A percentile compares a stretch with the other conserved stretches of the same genome.
Evolutionary conservation across 2,329 filamentous ascomycete genomes (phyloP).

Genomic region (Zymoseptoria pseudotritici): DNA sequence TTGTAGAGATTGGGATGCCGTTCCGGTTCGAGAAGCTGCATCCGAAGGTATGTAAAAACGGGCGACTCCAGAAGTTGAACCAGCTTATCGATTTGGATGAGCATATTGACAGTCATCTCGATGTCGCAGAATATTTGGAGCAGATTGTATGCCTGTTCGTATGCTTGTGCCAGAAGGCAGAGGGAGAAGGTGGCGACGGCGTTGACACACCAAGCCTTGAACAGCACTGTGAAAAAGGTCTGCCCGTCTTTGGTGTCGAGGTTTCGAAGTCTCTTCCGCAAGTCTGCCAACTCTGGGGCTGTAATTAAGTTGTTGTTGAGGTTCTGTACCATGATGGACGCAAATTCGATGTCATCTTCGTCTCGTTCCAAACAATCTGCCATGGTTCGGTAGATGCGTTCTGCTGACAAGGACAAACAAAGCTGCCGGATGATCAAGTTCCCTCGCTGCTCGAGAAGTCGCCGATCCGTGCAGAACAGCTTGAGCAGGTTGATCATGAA

Average conservation of each 20-base stretch:
- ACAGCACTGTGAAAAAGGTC: constrained; percentile 87
- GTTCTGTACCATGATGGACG: constrained; percentile 99
- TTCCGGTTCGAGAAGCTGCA: constrained; percentile 92
- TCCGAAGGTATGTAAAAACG: constrained; percentile 92
- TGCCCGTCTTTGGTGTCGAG: constrained; percentile 90
- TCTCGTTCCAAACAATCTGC: constrained; percentile 97
- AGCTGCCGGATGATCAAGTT: constrained; percentile 95
- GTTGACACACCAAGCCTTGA: constrained; percentile 97
- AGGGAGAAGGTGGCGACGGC: constrained; percentile 95
- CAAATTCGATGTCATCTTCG: constrained; percentile 90
- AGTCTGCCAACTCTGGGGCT: constrained; percentile 82
- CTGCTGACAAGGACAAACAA: constrained; percentile 84
- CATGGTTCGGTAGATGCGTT: constrained; percentile 89
- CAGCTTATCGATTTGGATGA: constrained; percentile 97
- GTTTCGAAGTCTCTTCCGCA: constrained; percentile 83
- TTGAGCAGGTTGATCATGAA: constrained; percentile 97
- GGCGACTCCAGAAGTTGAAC: constrained; percentile 95
- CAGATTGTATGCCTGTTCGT: constrained; percentile 94
- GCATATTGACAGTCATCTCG: constrained; percentile 97
- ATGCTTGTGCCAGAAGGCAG: constrained; percentile 90
- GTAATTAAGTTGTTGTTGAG: constrained; percentile 99
- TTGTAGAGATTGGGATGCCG: constrained; percentile 84
- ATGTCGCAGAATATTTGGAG: constrained; percentile 96
- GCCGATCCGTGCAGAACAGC: constrained; percentile 88
- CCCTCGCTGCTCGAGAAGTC: constrained; percentile 81